Evolutionary conservation across 768 basidiomycete species (phyloP), one percentile per base, ranked within the genome.

Genomic region (Gymnopilus dilepis): DNA sequence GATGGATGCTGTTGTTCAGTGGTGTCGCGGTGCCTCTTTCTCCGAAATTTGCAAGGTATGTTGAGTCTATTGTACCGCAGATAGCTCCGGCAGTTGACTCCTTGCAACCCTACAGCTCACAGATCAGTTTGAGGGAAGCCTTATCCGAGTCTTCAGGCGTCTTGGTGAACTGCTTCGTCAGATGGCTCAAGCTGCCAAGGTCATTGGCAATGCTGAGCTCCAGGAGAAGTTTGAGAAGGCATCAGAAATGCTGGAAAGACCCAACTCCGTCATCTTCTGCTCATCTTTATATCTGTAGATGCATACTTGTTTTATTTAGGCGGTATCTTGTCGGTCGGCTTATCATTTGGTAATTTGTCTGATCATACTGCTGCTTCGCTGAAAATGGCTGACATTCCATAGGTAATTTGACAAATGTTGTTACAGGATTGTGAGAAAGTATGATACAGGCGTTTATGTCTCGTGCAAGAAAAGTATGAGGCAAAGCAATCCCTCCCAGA

Each of bases 21-120:
- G 97, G 97, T 99, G 97, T 78, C 88, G 94, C n/a, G 97, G 97
- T 4, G 93, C 95, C 15, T 94, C 93, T 26, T 99, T 99, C 76
- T 81, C 91, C 0, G 97, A 99, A 24, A 95, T 98, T 58, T 95
- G 93, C 85, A 97, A 97, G 86, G 96, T 92, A 42, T 30, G 83
- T 67, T 7, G 4, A 19, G 19, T 58, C 28, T 51, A 41, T 5
- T 40, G n/a, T 47, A n/a, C 21, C n/a, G 33, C 31, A 11, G 11
- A 22, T 37, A 1, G 8, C 3, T n/a, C 22, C 13, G 6, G 19
- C 17, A 24, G 8, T 15, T 47, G 33, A 40, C 21, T 17, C 22
- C 17, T 55, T 30, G 34, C 47, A 43, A 9, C 38, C 37, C 30
- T 43, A 53, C 33, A 97, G 96, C 82, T 96, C 70, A 95, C 95